Conservation (phyloP, 257 asterid genomes). For the Solanum dulcamara region DNA sequence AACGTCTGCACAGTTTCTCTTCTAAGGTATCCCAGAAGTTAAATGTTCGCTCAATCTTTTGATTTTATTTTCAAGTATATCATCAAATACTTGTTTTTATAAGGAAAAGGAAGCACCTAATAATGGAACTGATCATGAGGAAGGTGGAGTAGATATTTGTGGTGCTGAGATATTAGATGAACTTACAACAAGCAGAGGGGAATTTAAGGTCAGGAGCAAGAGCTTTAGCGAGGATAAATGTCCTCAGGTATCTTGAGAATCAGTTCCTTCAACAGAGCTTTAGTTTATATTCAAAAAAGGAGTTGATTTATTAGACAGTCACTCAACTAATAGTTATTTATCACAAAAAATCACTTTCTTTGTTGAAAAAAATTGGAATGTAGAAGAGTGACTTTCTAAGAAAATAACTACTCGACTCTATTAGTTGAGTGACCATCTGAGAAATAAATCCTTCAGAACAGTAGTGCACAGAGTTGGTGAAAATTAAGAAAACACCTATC, state of each 20-base stretch:
- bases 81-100: neutral
- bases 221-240: slow-evolving; percentile 29
- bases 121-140: slow-evolving; percentile 2
- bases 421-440: neutral
- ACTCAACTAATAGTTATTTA: neutral
- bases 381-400: neutral
- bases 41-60: neutral
- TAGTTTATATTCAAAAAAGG: neutral
- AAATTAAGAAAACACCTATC: neutral
- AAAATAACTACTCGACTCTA: neutral
- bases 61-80: neutral
- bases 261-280: neutral
- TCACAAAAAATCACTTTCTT: neutral
- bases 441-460: neutral
- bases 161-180: slow-evolving; percentile 45
- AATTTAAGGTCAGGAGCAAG: slow-evolving; percentile 26
- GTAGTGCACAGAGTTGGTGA: neutral
- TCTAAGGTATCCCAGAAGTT: slow-evolving; percentile 10
- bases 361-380: neutral
- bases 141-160: slow-evolving; percentile 12
- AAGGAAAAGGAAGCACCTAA: slow-evolving; percentile 17
- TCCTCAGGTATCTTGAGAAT: slow-evolving; percentile 13
- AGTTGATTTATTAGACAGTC: neutral
- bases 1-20: slow-evolving; percentile 20
- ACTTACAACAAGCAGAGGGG: slow-evolving; percentile 47